Base-by-base conservation (phyloP, 1,284 basidiomycete species). In the Sporisorium iseilematis-ciliati region DNA sequence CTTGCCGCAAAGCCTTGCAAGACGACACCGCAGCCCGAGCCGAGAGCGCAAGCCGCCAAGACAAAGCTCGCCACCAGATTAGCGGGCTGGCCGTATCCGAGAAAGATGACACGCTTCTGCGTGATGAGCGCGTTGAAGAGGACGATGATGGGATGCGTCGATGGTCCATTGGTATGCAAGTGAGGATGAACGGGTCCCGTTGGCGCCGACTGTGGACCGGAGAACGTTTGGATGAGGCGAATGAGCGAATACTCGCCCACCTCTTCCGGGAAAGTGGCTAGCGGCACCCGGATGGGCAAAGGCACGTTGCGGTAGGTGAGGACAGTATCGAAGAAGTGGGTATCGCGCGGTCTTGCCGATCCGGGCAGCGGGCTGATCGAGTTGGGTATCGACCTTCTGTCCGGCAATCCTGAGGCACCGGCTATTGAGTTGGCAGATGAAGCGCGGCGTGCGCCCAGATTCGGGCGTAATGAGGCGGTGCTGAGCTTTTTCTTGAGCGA, bases 231-330 rank as follows among this genome's bases (percentile, higher is more conserved):
- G 69, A 97, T 91, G 48, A 98, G 89, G 74, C 92, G 91, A 66
- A 95, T 95, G 66, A 98, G 87, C 20, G 95, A 97, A 86, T 95
- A 98, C 93, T 97, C 95, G 59, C 95, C 95, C 59, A 99, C 93
- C 88, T 99, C 95, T 84, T 96, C 93, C 0, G 92, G 72, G 33
- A 83, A 84, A 6, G 66, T 65, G 46, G 72, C 70, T 16, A 82
- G 64, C 5, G 83, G 83, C 12, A 83, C 58, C 2, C 78, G 66
- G 2, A 83, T 71, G 3, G 75, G 76, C 12, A 83, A 38, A 7
- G 61, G 56, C 4, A 79, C 57, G 45, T 74, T 68, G 41, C 78
- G 69, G 31, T 94, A 97, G 29, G 88, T 89, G 60, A 95, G 92
- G 11, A 89, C 89, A 0, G 94, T 93, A 81, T 95, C 91, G 86